Evolutionary conservation across 2,329 filamentous ascomycete genomes (phyloP), one percentile per base, ranked within the genome.

Genomic region (Aspergillus vadensis): DNA sequence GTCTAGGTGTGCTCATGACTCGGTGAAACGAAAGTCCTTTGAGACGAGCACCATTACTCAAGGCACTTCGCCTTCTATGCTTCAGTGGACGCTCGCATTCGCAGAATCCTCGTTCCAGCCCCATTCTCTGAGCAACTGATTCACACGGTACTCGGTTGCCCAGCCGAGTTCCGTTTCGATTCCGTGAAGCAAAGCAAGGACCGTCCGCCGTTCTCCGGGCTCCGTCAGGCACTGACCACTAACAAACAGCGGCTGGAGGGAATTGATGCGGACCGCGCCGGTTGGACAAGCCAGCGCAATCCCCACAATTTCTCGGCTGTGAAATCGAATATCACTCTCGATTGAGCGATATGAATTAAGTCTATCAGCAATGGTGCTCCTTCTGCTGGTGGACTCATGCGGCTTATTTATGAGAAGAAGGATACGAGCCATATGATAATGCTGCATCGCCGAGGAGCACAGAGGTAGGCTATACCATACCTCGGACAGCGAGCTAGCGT

Each of bases 381-480:
- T 76, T 17, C 79, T 77, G 59, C 80, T 80, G 1, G 84, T 76
- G 6, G 76, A 72, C 49, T 76, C 73, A 43, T 75, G 72, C 1
- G 77, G 77, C 59, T 79, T 79, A 62, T 80, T 79, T 63, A 78
- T 74, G 30, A 78, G 72, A 14, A 80, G 69, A 32, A 80, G 63
- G 23, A 79, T 77, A 25, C 76, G 74, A 9, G 76, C 76, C 72
- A 79, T 77, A 59, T 80, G 76, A 58, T 79, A 80, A 63, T 79
- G 77, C 61, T 80, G 77, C 72, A 79, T 88, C 1, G 86, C 85
- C 2, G 86, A 86, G 0, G 84, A 86, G 72, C 86, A 89, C 80
- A 89, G 86, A 0, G 86, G 83, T 0, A 88, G 80, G 60, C 84
- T 85, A 70, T 87, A 88, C 86, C 87, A 89, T 12, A 87, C 80